Evolutionary conservation across 345 rosid genomes (phyloP), one percentile per base, ranked within the genome.

Genomic region (Clausena lansium): DNA sequence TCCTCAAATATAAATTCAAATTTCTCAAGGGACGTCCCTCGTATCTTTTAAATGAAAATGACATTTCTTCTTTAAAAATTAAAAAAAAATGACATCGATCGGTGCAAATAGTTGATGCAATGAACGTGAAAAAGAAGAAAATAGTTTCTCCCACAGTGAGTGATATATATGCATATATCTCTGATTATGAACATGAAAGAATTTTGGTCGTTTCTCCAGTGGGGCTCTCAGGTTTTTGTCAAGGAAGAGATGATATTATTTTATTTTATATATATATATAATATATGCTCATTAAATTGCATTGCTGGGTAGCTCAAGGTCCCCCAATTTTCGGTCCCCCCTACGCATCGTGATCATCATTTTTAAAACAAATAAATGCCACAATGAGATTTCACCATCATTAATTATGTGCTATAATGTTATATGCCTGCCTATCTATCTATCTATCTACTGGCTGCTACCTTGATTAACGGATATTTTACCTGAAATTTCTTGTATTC

Each of bases 71-170:
- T 10, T 59, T 35, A 4, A 24, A 41, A 32, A n/a, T 47, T 59
- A 70, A 1, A 64, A 15, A 20, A 9, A 32, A 30, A 0, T 7
- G 27, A 61, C 15, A 61, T 28, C 30, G 7, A 2, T 61, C 15
- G 33, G 20, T 9, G 3, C 22, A 70, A 52, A 22, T 5, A 36
- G 63, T 47, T n/a, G 41, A 62, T 74, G 11, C 77, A 75, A 41
- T 65, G 71, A 59, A 75, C 62, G 14, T 20, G 15, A 32, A 75
- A 75, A 75, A 50, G n/a, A 20, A 14, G 69, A 62, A 73, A 74
- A 74, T 1, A 74, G 59, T 17, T 59, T 3, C n/a, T 15, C 65
- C 14, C 41, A 39, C 58, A 20, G 38, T 14, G 67, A 73, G 17
- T 59, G 67, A 73, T 73, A 33, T 25, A 64, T 32, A 4, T n/a